Evolutionary conservation across 164 flowering plant genomes (phyloP), one percentile per base, ranked within the genome.

Genomic region (Macadamia tetraphylla): DNA sequence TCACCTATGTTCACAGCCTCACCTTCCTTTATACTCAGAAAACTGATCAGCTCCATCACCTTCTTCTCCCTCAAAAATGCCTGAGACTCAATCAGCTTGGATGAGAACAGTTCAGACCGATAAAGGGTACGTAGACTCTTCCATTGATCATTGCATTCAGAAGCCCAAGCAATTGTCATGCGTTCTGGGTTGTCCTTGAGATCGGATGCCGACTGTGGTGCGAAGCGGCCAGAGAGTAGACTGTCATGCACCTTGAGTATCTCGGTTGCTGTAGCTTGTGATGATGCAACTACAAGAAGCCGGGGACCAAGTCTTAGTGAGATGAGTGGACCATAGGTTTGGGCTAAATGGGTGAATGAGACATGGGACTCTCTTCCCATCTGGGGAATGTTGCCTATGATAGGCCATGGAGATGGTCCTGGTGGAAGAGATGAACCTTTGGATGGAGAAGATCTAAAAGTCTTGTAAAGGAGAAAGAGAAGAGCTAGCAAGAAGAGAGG

Each of bases 171-270:
- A 52, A 72, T 48, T 6, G 71, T 68, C 23, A 23, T 23, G 23
- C 23, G 23, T 23, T 23, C 23, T 23, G 23, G 23, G 23, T 23
- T 23, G 23, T 23, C 23, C 23, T 23, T 23, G 66, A 55, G 32
- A 23, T 23, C 23, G 23, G 23, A 23, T 23, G 4, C 66, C 58
- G n/a, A 52, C 55, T 23, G 23, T 23, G 23, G 23, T 40, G 18
- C 68, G 13, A 9, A 72, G 1, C 80, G 69, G 43, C 65, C 77
- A 2, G 75, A 81, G 35, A 76, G 71, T 32, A 67, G 10, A 0
- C 70, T 70, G 30, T 81, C 82, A 31, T 79, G 79, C 62, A 77
- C 75, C 67, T 75, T 81, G 51, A 81, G 79, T 62, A 81, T 43
- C 30, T 77, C 76, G 4, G 72, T 46, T 0, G 82, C 82, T 9